Base-by-base conservation (phyloP, 352 stramenopile genomes). In the Globisporangium alternatum region DNA sequence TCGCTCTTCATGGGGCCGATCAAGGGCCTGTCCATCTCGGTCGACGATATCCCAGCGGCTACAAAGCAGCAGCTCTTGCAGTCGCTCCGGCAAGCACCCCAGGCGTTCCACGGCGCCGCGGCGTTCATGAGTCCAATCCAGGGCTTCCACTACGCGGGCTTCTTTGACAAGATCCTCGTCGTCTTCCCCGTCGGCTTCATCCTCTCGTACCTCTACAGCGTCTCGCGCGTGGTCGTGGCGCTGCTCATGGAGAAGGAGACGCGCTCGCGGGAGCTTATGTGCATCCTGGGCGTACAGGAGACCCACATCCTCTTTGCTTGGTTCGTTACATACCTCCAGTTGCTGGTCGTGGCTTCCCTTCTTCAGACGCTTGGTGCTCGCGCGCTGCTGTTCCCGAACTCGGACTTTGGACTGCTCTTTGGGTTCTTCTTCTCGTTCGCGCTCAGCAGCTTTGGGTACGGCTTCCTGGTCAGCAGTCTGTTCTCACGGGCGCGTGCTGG, bases 241-340 rank as follows among this genome's bases (percentile, higher is more conserved):
- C 77, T 98, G 51, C 78, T 98, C 6, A 83, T 81, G 53, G 95
- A 98, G 67, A 98, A 98, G 61, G 95, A 98, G 69, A 90, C 80
- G 6, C 77, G 76, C 0, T 90, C 95, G 49, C 86, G 95, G 56
- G 95, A 98, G 63, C 82, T 91, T 5, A 91, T 98, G 76, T 78
- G 88, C 7, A 98, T 98, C 61, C 90, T 98, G 64, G 95, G 95
- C 19, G 75, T 98, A 25, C 62, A 74, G 9, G 81, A 93, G 35
- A n/a, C 25, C 5, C 56, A 75, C 48, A 73, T 91, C 19, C 70
- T 90, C 48, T 19, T 59, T 17, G 72, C 78, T 3, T 93, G 85
- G 85, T 69, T 96, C 5, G 31, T 97, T 39, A 95, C 86, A 9
- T 97, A 97, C 53, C 9, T 93, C 3, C 64, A 70, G 33, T 71